Percentiles rank a stretch among this genome's conserved stretches.
phyloP scores from a whole-genome alignment of 2,329 filamentous ascomycete species.

The Fusarium sp. region DNA sequence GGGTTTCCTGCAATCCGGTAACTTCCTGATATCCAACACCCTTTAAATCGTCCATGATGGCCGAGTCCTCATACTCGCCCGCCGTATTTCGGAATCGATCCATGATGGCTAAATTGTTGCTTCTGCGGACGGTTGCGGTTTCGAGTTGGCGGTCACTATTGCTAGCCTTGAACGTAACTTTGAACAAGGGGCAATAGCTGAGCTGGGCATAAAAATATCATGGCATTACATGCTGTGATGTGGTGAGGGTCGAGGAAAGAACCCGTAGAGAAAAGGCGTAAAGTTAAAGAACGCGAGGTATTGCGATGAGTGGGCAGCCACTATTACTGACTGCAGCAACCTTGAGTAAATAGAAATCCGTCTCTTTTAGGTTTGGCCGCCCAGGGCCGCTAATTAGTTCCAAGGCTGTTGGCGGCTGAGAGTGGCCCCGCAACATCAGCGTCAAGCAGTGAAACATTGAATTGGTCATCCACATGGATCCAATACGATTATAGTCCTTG shows the following conservation, averaged over 20 bases:
- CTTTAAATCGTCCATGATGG: constrained; percentile 46
- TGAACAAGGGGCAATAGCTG: constrained; percentile 34
- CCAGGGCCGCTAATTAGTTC: constrained; percentile 21
- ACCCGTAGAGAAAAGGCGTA: constrained; percentile 14
- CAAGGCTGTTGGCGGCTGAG: constrained; percentile 24
- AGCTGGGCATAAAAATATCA: constrained; percentile 5
- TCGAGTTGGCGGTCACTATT: not conserved
- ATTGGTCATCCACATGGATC: not conserved
- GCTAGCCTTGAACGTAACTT: constrained; percentile 29
- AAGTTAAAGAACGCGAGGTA: constrained; percentile 30
- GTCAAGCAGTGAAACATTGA: constrained; percentile 15
- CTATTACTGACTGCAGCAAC: not conserved
- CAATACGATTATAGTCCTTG: not conserved
- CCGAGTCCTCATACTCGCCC: constrained; percentile 45
- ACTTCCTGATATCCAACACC: constrained; percentile 25
- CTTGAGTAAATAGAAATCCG: constrained; percentile 31
- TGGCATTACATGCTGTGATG: constrained; percentile 28
- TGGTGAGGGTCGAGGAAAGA: not conserved
- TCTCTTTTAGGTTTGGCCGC: constrained; percentile 30
- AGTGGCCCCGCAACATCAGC: constrained; percentile 16
- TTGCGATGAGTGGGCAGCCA: constrained; percentile 32
- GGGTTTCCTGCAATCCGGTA: constrained; percentile 11
- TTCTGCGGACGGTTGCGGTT: not conserved
- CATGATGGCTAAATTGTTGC: constrained; percentile 20
- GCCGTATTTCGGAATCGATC: constrained; percentile 31